These are phyloP conservation scores for Agaricus sinodeliciosus DNA, from an alignment of 768 basidiomycete species.

Conservation along the genomic window DNA sequence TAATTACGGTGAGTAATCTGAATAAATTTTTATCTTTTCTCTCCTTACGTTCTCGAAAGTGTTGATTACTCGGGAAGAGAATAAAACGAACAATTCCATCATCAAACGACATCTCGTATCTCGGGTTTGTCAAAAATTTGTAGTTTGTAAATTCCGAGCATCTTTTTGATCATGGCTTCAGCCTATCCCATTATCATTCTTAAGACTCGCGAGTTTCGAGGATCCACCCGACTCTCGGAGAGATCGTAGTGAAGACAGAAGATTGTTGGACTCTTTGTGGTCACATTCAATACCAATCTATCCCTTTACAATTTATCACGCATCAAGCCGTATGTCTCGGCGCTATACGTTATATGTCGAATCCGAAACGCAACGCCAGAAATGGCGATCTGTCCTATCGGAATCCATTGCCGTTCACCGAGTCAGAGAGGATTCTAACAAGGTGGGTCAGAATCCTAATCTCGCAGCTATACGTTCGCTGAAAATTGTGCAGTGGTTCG, in stretches of 20 bases:
- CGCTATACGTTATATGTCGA: conserved; percentile 69
- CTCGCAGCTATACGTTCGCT: background rate
- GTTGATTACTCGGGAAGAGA: conserved; percentile 58
- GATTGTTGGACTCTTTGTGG: conserved; percentile 49
- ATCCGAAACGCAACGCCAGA: conserved; percentile 49
- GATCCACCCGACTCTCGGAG: conserved; percentile 54
- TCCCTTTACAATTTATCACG: conserved; percentile 76
- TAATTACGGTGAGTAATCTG: conserved; percentile 55
- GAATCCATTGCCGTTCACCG: conserved; percentile 60
- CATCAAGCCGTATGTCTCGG: conserved; percentile 44
- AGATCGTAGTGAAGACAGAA: conserved; percentile 53
- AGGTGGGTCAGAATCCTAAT: conserved; percentile 34
- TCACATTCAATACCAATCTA: conserved; percentile 51
- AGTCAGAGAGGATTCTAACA: conserved; percentile 63
- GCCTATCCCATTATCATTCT: conserved; percentile 77
- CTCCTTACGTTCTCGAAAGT: conserved; percentile 31
- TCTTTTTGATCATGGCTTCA: conserved; percentile 20
- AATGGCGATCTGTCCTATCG: conserved; percentile 56
- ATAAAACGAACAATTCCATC: conserved; percentile 33
- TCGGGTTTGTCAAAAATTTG: conserved; percentile 41
- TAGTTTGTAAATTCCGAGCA: background rate
- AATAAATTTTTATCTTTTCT: background rate
- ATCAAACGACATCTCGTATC: conserved; percentile 52
- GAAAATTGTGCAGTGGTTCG: conserved; percentile 50
- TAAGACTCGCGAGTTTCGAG: conserved; percentile 65